Conservation (phyloP, 495 filamentous ascomycete species). For the Penicillium steckii region DNA sequence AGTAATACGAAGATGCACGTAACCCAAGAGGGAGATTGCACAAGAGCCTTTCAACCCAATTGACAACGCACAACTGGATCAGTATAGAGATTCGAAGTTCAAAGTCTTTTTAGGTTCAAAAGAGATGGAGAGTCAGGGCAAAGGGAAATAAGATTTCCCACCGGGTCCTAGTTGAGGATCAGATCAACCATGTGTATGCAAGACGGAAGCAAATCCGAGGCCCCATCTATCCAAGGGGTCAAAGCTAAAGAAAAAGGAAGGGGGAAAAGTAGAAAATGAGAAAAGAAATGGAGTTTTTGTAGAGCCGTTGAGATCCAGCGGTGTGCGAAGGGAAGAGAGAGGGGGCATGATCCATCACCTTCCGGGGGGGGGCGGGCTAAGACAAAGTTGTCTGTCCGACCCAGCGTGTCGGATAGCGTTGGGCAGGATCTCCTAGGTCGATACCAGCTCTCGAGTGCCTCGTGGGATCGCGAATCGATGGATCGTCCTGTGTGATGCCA, state of each 20-base stretch:
- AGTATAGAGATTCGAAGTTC: background rate
- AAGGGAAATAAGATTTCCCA: background rate
- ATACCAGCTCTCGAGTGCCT: background rate
- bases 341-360: constrained; percentile 24
- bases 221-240: constrained; percentile 5
- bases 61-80: background rate
- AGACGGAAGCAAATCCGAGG: constrained; percentile 18
- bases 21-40: background rate
- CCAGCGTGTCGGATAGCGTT: constrained; percentile 24
- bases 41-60: background rate
- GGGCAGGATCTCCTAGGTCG: constrained; percentile 20
- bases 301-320: constrained; percentile 27
- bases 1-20: constrained; percentile 1
- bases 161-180: background rate
- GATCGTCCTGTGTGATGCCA: background rate
- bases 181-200: constrained; percentile 17
- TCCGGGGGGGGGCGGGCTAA: constrained; percentile 3
- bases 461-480: background rate
- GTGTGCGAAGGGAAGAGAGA: constrained; percentile 15
- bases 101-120: background rate
- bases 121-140: background rate
- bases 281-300: constrained; percentile 11
- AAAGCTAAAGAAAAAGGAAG: background rate
- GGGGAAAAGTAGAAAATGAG: background rate
- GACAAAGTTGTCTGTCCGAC: constrained; percentile 25